Evolutionary conservation across 208 protist species (phyloP).

Genomic region (Porcisia hertigi): DNA sequence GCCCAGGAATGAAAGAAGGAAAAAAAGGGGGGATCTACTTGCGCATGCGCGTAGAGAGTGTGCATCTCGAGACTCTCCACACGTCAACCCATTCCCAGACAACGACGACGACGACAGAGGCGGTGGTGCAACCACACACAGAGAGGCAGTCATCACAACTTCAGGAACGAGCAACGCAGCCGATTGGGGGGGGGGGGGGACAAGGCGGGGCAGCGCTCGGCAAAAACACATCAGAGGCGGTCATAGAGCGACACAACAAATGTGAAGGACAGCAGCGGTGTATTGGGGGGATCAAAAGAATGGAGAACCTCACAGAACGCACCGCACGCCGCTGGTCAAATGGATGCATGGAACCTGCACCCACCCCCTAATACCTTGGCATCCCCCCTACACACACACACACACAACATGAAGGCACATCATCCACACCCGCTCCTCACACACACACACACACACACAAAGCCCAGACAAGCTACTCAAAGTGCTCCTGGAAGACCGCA

Average conservation of each 20-base stretch:
- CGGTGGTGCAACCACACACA: no score
- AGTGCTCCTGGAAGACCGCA: slow-evolving; percentile 30
- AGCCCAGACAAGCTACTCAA: not conserved
- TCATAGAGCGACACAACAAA: not conserved
- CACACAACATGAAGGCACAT: not conserved
- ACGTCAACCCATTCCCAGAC: no score
- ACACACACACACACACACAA: not conserved
- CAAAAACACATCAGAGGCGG: no score
- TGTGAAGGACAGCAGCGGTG: not conserved
- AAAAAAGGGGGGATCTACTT: not conserved
- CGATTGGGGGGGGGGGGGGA: no score
- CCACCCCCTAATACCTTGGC: not conserved
- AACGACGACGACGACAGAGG: no score
- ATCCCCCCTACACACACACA: not conserved
- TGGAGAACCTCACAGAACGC: not conserved
- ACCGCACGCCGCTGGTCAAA: not conserved
- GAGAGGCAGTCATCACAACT: no score
- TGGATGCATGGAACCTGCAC: not conserved
- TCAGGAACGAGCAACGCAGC: no score
- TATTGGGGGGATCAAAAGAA: not conserved
- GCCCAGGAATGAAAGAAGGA: slow-evolving; percentile 1
- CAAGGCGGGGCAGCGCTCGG: no score
- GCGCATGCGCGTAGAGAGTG: not conserved
- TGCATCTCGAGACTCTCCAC: not conserved
- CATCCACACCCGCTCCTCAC: not conserved